Evolutionary conservation across 495 filamentous ascomycete species (phyloP), one percentile per base, ranked within the genome.

Genomic region (Apiosordaria backusii): DNA sequence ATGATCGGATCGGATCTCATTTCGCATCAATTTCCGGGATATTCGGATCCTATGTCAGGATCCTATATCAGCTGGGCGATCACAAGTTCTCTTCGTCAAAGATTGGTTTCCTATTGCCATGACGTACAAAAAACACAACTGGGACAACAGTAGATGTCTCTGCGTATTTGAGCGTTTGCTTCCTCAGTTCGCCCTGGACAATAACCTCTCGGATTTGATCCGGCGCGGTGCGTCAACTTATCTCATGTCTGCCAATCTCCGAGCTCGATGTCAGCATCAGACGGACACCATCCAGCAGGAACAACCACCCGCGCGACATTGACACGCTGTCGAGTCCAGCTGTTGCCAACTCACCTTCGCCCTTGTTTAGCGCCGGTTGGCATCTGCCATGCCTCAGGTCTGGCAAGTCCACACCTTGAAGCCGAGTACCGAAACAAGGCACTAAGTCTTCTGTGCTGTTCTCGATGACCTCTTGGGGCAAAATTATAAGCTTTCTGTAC

Each of bases 251-350:
- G 21, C 53, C 53, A 45, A 45, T 45, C 9, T 45, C 35, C 10
- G 35, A 7, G 35, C 35, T 13, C 35, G 35, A 15, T 7, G 10
- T 45, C 35, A 45, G 10, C 35, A 7, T 45, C 9, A 45, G 35
- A 45, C 35, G 16, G 35, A 45, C 35, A 13, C 35, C 35, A 45
- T 45, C 35, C 35, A 45, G 35, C 35, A 45, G 35, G 35, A 45
- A 45, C 57, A 27, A 26, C 57, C 57, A 13, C 57, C n/a, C 19
- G n/a, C 23, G 6, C 59, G 21, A 25, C 25, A 25, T 61, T 61
- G 59, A 61, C 59, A 61, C 59, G 59, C 59, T 61, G 59, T 61
- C 26, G 25, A 21, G 3, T 4, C 59, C 59, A 40, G 59, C 27
- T 45, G 26, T 45, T 61, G 59, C 25, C 59, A 61, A 40, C 59